A percentile compares a stretch with the other conserved stretches of the same genome.
phyloP scores from a whole-genome alignment of 169 alveolate genomes.

The Ichthyophthirius multifiliis region DNA sequence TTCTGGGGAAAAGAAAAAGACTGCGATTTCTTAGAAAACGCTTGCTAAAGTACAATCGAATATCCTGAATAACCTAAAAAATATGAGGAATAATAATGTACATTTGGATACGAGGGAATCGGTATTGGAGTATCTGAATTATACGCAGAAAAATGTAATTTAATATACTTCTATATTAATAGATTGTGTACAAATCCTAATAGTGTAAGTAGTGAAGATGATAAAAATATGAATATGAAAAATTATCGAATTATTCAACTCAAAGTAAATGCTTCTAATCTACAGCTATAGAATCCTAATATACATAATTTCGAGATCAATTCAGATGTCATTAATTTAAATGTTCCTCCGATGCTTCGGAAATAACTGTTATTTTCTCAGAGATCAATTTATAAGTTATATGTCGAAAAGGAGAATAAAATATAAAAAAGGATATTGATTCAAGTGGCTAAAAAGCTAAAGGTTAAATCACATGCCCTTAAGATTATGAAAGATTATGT shows the following conservation, averaged over 20 bases:
- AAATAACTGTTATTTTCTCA: background rate
- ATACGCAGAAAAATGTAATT: background rate
- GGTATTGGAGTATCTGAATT: background rate
- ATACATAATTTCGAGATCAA: background rate
- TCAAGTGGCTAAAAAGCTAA: too few relatives aligned
- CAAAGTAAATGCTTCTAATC: background rate
- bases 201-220: background rate
- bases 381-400: too few relatives aligned
- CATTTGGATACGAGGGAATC: background rate
- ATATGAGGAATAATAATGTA: background rate
- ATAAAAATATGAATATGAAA: too few relatives aligned
- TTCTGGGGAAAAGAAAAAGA: slow-evolving; percentile 37
- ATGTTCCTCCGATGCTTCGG: background rate
- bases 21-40: slow-evolving; percentile 14
- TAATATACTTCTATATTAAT: background rate
- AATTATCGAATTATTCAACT: background rate
- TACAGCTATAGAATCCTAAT: background rate
- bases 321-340: background rate
- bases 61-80: background rate
- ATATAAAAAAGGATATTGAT: too few relatives aligned
- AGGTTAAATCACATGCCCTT: background rate
- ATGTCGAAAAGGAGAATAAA: too few relatives aligned
- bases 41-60: background rate
- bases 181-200: too few relatives aligned
- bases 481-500: background rate